These are phyloP conservation scores for Kregervanrija delftensis DNA, from an alignment of 805 yeast genomes.

Conservation along the genomic window DNA sequence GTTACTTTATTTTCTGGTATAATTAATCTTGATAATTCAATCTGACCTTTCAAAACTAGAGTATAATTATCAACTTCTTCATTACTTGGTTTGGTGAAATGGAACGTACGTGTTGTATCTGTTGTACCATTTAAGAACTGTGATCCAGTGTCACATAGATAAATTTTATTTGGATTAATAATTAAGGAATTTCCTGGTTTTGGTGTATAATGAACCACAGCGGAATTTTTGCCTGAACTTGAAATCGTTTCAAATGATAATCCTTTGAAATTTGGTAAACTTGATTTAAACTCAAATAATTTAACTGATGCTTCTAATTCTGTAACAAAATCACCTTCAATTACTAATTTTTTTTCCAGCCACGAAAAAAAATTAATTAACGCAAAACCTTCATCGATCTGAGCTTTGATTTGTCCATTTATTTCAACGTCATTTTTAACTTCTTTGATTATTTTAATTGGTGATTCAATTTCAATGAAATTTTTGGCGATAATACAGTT, in stretches of 20 bases:
- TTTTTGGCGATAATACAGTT: slow-evolving; percentile 37
- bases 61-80: slow-evolving; percentile 47
- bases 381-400: slow-evolving; percentile 54
- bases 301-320: slow-evolving; percentile 64
- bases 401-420: slow-evolving; percentile 44
- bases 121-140: slow-evolving; percentile 62
- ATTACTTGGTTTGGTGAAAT: slow-evolving; percentile 39
- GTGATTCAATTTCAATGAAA: slow-evolving; percentile 42
- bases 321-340: slow-evolving; percentile 39
- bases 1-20: slow-evolving; percentile 48
- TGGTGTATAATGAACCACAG: slow-evolving; percentile 72
- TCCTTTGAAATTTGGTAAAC: slow-evolving; percentile 50
- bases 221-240: slow-evolving; percentile 70
- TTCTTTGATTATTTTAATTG: slow-evolving; percentile 48
- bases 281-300: slow-evolving; percentile 46
- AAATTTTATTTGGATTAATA: slow-evolving; percentile 47
- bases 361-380: slow-evolving; percentile 47
- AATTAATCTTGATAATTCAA: slow-evolving; percentile 39
- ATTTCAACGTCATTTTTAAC: slow-evolving; percentile 44
- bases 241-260: slow-evolving; percentile 70
- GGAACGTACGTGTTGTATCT: slow-evolving; percentile 56
- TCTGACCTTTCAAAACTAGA: slow-evolving; percentile 50
- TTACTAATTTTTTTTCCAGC: slow-evolving; percentile 44
- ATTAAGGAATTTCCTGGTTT: slow-evolving; percentile 32
- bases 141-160: slow-evolving; percentile 53